Percentiles rank a stretch among this genome's conserved stretches.
phyloP scores from a whole-genome alignment of 164 flowering plant species.

The Aristolochia californica region DNA sequence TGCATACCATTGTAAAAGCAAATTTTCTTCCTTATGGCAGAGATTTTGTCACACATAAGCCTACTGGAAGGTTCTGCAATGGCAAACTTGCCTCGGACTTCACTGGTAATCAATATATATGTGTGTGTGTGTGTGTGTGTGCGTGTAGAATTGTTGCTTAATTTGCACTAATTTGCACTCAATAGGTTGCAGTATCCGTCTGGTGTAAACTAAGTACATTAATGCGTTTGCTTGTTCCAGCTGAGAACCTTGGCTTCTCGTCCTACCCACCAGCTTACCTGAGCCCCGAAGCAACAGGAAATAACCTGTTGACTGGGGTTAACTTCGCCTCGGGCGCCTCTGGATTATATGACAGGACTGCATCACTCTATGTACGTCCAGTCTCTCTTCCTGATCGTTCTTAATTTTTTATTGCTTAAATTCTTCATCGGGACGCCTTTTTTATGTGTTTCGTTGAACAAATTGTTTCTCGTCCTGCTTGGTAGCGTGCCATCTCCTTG shows the following conservation, averaged over 20 bases:
- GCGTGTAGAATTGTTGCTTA: neutral
- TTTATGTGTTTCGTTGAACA: neutral
- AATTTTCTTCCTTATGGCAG: constrained; percentile 90
- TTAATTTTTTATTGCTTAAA: neutral
- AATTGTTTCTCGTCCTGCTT: too few species aligned
- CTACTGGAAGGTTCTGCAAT: constrained; percentile 92
- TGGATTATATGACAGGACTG: constrained; percentile 63
- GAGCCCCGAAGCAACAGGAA: constrained; percentile 51
- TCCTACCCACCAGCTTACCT: constrained; percentile 84
- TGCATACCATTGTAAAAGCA: constrained; percentile 54
- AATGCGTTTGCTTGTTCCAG: constrained; percentile 25
- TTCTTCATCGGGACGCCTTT: too few species aligned
- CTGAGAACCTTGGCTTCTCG: constrained; percentile 73
- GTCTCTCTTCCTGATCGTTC: neutral
- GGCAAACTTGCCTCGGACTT: constrained; percentile 87
- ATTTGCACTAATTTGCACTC: neutral
- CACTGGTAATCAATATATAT: constrained; percentile 51
- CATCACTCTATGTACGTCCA: constrained; percentile 43
- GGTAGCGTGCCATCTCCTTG: constrained; percentile 54
- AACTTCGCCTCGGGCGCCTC: constrained; percentile 92
- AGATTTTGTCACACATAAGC: constrained; percentile 51
- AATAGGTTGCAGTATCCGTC: neutral
- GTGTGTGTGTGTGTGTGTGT: too few species aligned
- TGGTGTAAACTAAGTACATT: too few species aligned
- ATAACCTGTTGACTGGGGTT: constrained; percentile 49